These are phyloP conservation scores for Verbena officinalis DNA, from an alignment of 257 asterid species.

Conservation along the genomic window DNA sequence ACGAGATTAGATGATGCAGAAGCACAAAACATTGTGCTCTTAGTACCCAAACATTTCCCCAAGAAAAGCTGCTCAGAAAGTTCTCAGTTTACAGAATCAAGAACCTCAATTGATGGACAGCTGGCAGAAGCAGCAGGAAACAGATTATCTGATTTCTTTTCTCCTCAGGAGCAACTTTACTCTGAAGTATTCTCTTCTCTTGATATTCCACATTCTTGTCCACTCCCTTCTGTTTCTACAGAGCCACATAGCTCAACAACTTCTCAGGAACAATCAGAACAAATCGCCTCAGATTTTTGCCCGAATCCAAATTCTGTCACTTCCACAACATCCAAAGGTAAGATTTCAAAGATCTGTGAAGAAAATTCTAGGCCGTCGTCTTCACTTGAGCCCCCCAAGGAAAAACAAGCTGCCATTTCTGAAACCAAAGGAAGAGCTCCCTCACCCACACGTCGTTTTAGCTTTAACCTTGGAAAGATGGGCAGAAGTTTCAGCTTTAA, in stretches of 20 bases:
- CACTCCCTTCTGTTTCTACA: slow-evolving; percentile 47
- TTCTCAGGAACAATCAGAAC: slow-evolving; percentile 36
- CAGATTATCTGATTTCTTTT: slow-evolving; percentile 52
- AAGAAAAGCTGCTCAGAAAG: slow-evolving; percentile 39
- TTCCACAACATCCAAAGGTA: slow-evolving; percentile 39
- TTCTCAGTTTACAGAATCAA: slow-evolving; percentile 52
- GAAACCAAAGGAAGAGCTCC: slow-evolving; percentile 63
- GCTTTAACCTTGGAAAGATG: slow-evolving; percentile 71
- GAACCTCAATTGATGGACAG: slow-evolving; percentile 46
- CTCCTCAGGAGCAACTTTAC: slow-evolving; percentile 48
- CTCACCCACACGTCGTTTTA: slow-evolving; percentile 74
- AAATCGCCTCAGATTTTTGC: slow-evolving; percentile 35
- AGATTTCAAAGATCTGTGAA: slow-evolving; percentile 27
- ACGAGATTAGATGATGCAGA: slow-evolving; percentile 31
- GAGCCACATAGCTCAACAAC: slow-evolving; percentile 28
- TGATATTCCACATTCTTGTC: slow-evolving; percentile 62
- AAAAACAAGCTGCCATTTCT: slow-evolving; percentile 34
- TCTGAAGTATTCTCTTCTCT: slow-evolving; percentile 35
- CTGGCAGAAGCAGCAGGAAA: slow-evolving; percentile 37
- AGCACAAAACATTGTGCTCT: slow-evolving; percentile 44
- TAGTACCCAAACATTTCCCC: slow-evolving; percentile 47
- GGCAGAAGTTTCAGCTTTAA: slow-evolving; percentile 87
- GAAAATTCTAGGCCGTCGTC: slow-evolving; percentile 37
- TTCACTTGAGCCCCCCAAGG: slow-evolving; percentile 40
- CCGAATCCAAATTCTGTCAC: slow-evolving; percentile 32